Conservation (phyloP, 1,284 basidiomycete genomes). For the Naganishia sp. region DNA sequence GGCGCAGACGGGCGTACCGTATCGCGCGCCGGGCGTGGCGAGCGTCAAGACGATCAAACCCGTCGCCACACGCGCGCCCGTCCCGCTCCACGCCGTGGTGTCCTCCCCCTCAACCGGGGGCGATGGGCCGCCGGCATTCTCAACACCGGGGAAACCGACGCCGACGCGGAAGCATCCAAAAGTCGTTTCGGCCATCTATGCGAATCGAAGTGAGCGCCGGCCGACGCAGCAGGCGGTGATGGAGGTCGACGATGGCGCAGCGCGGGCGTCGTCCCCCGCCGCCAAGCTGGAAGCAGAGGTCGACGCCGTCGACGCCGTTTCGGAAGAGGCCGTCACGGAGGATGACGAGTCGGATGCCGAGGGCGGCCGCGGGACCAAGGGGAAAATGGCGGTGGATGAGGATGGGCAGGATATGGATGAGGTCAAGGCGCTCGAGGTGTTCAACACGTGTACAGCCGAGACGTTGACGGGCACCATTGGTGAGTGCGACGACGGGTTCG, state of each 20-base stretch:
- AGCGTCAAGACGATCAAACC: slow-evolving; percentile 14
- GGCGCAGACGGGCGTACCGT: not conserved
- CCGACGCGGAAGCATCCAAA: slow-evolving; percentile 26
- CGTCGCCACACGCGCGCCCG: slow-evolving; percentile 5
- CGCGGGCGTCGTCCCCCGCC: not conserved
- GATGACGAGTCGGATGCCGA: slow-evolving; percentile 44
- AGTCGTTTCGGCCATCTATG: slow-evolving; percentile 51
- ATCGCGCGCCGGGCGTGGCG: slow-evolving; percentile 6
- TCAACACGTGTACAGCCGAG: slow-evolving; percentile 73
- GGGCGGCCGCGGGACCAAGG: slow-evolving; percentile 39
- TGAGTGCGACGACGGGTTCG: slow-evolving; percentile 52
- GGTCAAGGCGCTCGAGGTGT: slow-evolving; percentile 71
- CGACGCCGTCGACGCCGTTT: slow-evolving; percentile 61
- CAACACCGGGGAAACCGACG: not conserved
- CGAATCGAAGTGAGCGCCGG: slow-evolving; percentile 43
- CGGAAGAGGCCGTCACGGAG: slow-evolving; percentile 52
- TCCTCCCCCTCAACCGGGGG: too few species aligned
- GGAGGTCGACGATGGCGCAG: not conserved
- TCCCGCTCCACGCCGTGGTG: not conserved
- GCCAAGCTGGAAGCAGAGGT: slow-evolving; percentile 9
- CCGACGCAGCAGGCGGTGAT: slow-evolving; percentile 1
- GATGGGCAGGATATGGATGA: slow-evolving; percentile 48
- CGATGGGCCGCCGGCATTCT: not conserved
- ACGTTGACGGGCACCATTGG: slow-evolving; percentile 87
- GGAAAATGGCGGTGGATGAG: slow-evolving; percentile 40